A percentile compares a stretch with the other conserved stretches of the same genome.
phyloP scores from a whole-genome alignment of 805 yeast species.

The Candida coleopterorum region DNA sequence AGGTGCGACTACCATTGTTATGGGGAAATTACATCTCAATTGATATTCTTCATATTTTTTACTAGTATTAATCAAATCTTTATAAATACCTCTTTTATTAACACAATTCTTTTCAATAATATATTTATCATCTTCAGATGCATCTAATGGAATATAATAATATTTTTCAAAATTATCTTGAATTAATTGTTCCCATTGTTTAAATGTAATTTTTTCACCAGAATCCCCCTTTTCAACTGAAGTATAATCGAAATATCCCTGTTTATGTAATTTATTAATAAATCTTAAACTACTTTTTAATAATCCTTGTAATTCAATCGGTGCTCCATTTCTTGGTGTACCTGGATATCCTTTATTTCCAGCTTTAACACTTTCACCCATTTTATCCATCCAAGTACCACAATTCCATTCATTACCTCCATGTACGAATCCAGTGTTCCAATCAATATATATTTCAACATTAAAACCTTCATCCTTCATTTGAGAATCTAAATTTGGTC shows the following conservation, averaged over 20 bases:
- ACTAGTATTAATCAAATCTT: slow-evolving; percentile 76
- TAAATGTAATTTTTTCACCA: slow-evolving; percentile 58
- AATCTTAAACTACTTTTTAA: slow-evolving; percentile 81
- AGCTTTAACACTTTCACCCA: slow-evolving; percentile 91
- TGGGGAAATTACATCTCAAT: slow-evolving; percentile 84
- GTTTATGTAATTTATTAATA: slow-evolving; percentile 53
- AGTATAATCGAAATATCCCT: slow-evolving; percentile 54
- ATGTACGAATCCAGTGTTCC: slow-evolving; percentile 81
- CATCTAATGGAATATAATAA: slow-evolving; percentile 68
- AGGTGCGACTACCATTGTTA: slow-evolving; percentile 94
- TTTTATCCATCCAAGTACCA: slow-evolving; percentile 99
- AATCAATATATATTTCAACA: slow-evolving; percentile 74
- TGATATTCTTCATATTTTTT: slow-evolving; percentile 93
- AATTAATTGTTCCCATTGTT: slow-evolving; percentile 68
- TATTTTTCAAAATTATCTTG: slow-evolving; percentile 73
- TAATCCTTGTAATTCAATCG: slow-evolving; percentile 85
- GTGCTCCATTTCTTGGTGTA: slow-evolving; percentile 97
- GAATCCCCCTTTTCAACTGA: slow-evolving; percentile 53
- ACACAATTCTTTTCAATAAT: slow-evolving; percentile 61
- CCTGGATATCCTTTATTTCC: slow-evolving; percentile 92
- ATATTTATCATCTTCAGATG: slow-evolving; percentile 55
- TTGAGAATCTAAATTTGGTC: slow-evolving; percentile 79
- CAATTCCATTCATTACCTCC: slow-evolving; percentile 94
- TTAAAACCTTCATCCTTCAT: slow-evolving; percentile 93
- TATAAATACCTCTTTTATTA: slow-evolving; percentile 90